phyloP scores from a whole-genome alignment of 1,284 basidiomycete genomes.

The Mrakiaceae sp. region DNA sequence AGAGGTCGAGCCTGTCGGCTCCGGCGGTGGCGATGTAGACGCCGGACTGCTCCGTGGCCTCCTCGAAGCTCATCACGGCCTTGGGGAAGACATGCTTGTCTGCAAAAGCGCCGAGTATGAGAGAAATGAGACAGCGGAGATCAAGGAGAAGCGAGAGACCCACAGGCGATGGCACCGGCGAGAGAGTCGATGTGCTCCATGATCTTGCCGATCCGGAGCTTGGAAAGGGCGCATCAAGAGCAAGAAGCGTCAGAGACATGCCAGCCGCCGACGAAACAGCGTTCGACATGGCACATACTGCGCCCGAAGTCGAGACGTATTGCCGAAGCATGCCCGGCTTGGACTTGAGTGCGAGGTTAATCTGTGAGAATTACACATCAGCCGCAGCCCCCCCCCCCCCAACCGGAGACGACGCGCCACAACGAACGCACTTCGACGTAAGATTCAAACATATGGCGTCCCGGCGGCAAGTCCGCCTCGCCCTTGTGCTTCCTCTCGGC shows the following conservation, averaged over 20 bases:
- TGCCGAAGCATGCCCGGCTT: conserved; percentile 29
- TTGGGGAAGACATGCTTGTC: conserved; percentile 19
- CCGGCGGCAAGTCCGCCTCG: not conserved
- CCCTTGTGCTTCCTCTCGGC: not conserved
- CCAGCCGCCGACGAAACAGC: not conserved
- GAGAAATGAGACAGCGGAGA: conserved; percentile 53
- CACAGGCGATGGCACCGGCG: conserved; percentile 66
- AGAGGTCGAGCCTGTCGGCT: conserved; percentile 50
- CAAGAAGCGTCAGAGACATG: not conserved
- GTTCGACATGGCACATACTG: conserved; percentile 27
- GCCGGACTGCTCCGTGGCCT: conserved; percentile 45
- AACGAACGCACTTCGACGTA: conserved; percentile 12
- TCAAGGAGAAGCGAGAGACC: not conserved
- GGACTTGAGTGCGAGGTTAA: conserved; percentile 31
- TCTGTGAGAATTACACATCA: not conserved
- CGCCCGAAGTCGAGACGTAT: conserved; percentile 34
- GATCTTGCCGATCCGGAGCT: conserved; percentile 33
- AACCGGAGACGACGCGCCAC: not conserved
- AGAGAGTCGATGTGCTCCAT: conserved; percentile 57
- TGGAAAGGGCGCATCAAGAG: not conserved
- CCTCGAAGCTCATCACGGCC: conserved; percentile 22
- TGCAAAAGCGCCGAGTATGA: conserved; percentile 12
- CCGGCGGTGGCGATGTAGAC: conserved; percentile 74
- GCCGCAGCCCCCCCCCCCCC: not conserved
- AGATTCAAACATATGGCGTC: conserved; percentile 6